Evolutionary conservation across 495 filamentous ascomycete genomes (phyloP).

Genomic region (Diplogelasinospora grovesii): DNA sequence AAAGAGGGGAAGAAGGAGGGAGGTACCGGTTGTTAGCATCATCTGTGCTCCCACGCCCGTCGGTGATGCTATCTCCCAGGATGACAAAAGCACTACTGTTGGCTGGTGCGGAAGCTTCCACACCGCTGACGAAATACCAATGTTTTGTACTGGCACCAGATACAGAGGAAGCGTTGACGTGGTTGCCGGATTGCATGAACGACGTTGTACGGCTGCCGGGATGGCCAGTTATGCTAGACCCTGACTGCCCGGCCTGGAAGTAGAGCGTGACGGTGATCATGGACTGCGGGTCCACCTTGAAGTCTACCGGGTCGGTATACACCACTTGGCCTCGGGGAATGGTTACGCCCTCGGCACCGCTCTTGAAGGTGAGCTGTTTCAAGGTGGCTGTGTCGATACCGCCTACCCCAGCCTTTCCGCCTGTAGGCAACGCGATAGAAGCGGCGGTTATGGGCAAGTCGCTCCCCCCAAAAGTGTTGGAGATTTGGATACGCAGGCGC

Average conservation of each 20-base stretch:
- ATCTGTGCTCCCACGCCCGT: conserved; percentile 58
- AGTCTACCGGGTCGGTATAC: conserved; percentile 58
- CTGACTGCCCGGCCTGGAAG: conserved; percentile 48
- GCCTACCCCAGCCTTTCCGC: conserved; percentile 43
- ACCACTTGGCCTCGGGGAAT: conserved; percentile 53
- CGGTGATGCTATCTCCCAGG: conserved; percentile 70
- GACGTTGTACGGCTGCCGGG: conserved; percentile 62
- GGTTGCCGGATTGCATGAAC: conserved; percentile 51
- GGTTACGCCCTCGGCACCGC: conserved; percentile 38
- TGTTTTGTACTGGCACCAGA: conserved; percentile 39
- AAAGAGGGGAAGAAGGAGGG: not conserved
- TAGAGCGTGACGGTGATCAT: conserved; percentile 56
- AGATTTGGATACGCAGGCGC: conserved; percentile 56
- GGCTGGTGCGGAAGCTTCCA: conserved; percentile 51
- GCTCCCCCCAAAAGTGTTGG: conserved; percentile 59
- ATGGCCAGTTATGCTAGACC: conserved; percentile 55
- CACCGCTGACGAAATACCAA: conserved; percentile 55
- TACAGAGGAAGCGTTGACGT: conserved; percentile 39
- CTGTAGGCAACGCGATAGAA: conserved; percentile 48
- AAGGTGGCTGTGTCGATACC: conserved; percentile 46
- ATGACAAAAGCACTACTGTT: conserved; percentile 47
- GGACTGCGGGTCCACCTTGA: conserved; percentile 39
- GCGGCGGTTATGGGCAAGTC: conserved; percentile 55
- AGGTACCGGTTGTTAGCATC: conserved; percentile 57
- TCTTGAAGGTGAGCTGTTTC: conserved; percentile 51